Conservation (phyloP, 129 eudicot species). For the Lactuca saligna region DNA sequence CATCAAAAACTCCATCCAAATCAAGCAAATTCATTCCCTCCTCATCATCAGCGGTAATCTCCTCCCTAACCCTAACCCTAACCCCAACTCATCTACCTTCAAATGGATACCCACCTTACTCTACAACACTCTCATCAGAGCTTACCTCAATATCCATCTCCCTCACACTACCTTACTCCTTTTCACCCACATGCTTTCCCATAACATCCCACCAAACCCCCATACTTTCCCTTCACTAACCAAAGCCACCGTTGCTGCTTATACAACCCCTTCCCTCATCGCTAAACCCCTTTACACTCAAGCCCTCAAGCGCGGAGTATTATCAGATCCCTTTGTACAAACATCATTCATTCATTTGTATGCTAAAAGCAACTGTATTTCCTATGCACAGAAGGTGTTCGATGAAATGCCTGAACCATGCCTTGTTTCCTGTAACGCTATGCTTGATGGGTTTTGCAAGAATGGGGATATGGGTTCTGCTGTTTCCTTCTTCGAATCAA, state of each 20-base stretch:
- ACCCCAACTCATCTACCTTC: constrained; percentile 19
- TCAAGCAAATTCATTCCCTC: constrained; percentile 65
- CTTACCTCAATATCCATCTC: constrained; percentile 47
- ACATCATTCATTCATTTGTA: constrained; percentile 53
- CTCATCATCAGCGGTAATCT: constrained; percentile 56
- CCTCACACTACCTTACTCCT: constrained; percentile 47
- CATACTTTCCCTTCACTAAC: constrained; percentile 68
- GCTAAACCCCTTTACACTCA: constrained; percentile 47
- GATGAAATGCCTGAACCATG: constrained; percentile 69
- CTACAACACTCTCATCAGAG: constrained; percentile 68
- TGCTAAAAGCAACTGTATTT: constrained; percentile 35
- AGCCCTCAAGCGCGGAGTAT: constrained; percentile 56
- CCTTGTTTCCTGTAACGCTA: constrained; percentile 60
- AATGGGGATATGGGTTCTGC: constrained; percentile 59
- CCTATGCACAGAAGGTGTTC: constrained; percentile 51
- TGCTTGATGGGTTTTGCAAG: constrained; percentile 72
- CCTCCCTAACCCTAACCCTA: constrained; percentile 27
- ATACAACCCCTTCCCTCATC: constrained; percentile 10
- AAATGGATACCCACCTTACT: constrained; percentile 66
- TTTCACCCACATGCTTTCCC: constrained; percentile 61
- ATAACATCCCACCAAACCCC: constrained; percentile 53
- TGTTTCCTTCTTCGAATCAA: constrained; percentile 40
- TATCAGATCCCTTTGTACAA: constrained; percentile 54
- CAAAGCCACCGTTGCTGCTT: constrained; percentile 50
- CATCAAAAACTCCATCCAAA: constrained; percentile 31